Evolutionary conservation across 140 eudicot species (phyloP), one percentile per base, ranked within the genome.

Genomic region (Stevia rebaudiana): DNA sequence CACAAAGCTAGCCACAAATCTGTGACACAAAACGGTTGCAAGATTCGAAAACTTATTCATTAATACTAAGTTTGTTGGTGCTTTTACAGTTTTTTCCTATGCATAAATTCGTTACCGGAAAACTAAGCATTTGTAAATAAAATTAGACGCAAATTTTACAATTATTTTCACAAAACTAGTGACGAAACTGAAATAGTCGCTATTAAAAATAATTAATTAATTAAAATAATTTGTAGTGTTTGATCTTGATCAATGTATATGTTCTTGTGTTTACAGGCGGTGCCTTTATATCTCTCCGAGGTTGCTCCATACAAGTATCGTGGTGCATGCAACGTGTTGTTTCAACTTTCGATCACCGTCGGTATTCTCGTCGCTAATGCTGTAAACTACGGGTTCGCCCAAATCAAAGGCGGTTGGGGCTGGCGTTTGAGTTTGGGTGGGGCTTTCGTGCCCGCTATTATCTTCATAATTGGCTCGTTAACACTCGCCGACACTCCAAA

Each of bases 201-300:
- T 28, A 28, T 28, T 1, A 1, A 28, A 2, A 28, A 28, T 28
- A 28, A 1, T 28, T 28, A 28, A 28, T 28, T 28, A 28, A 28
- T 28, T 28, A 28, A 28, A 4, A 1, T 28, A 28, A 28, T 28
- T 28, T 1, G 33, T 39, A 30, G 9, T 37, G 33, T 51, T 23
- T 52, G 59, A 52, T 22, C n/a, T 60, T 23, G 1, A 55, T 37
- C 30, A 21, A 46, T 24, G 36, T 61, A 3, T 23, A 16, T 42
- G n/a, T 36, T 11, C 8, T 39, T 48, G 22, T 37, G 12, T 11
- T 25, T 61, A 60, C 65, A 84, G 92, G 61, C 85, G 0, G 82
- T 73, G 11, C 92, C 87, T 9, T 56, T 81, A n/a, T 84, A 84
- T 47, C 80, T 84, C 4, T 84, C 84, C 0, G 87, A 84, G 58